These are phyloP conservation scores for Aristolochia contorta DNA, from an alignment of 164 flowering plant genomes.

Conservation along the genomic window DNA sequence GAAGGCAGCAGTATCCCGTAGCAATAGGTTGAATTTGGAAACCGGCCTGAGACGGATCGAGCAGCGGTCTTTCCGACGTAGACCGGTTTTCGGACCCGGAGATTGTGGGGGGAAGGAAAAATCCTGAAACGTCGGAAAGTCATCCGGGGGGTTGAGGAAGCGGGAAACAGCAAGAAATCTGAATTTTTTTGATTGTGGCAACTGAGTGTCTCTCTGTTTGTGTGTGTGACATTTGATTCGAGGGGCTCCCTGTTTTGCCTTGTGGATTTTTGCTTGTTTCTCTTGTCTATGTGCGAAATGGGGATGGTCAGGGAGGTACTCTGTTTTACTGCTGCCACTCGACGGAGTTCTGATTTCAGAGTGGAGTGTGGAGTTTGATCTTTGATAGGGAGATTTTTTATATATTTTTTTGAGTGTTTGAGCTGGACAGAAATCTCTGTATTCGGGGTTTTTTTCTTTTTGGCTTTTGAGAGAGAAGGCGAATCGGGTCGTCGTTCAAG, in stretches of 20 bases:
- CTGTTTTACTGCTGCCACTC: background rate
- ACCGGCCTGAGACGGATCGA: constrained; percentile 3
- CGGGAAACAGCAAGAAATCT: background rate
- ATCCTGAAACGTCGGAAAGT: background rate
- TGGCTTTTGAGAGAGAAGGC: background rate
- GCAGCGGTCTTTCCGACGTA: constrained; percentile 14
- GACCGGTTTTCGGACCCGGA: constrained; percentile 1
- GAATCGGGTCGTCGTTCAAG: too few relatives aligned
- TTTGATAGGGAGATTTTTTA: constrained; percentile 3
- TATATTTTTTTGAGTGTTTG: constrained; percentile 5
- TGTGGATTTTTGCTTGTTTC: too few relatives aligned
- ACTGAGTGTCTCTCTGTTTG: too few relatives aligned
- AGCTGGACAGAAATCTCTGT: constrained; percentile 7
- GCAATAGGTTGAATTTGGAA: background rate
- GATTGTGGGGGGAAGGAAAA: background rate
- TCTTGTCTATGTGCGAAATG: too few relatives aligned
- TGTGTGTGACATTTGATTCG: too few relatives aligned
- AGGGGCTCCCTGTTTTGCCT: too few relatives aligned
- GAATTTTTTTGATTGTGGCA: background rate
- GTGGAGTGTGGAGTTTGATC: background rate
- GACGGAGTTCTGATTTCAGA: background rate
- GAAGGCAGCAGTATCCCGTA: background rate
- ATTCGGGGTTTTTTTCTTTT: background rate
- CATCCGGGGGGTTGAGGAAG: background rate
- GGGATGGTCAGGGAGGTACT: too few relatives aligned